Conservation (phyloP, 2,329 filamentous ascomycete genomes). For the Periconia digitata region DNA sequence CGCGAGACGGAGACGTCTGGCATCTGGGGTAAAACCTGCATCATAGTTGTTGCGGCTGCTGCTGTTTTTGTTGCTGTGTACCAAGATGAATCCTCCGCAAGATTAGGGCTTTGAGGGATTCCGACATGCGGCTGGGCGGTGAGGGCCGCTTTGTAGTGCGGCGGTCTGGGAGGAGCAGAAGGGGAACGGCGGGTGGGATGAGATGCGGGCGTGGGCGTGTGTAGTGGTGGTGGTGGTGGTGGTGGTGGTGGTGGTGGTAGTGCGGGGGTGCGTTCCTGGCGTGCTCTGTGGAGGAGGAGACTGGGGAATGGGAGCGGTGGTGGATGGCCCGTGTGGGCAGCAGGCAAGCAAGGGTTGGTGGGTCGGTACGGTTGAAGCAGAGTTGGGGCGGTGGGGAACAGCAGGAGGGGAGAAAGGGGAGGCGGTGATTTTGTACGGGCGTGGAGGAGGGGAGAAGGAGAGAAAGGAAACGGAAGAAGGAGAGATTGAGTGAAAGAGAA, state of each 20-base stretch:
- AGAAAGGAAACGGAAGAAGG: slow-evolving; percentile 1
- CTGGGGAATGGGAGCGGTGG: background rate
- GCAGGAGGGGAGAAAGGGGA: too few relatives aligned
- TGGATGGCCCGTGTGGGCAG: background rate
- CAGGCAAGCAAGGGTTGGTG: background rate
- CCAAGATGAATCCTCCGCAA: slow-evolving; percentile 29
- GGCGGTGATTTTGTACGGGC: too few relatives aligned
- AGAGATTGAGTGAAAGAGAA: background rate
- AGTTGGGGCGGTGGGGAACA: slow-evolving; percentile 15
- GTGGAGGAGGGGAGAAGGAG: too few relatives aligned
- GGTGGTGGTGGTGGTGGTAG: background rate
- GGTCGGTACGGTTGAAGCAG: slow-evolving; percentile 8
- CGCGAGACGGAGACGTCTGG: slow-evolving; percentile 47
- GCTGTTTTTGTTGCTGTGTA: too few relatives aligned
- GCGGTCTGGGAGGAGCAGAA: too few relatives aligned
- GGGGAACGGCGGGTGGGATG: too few relatives aligned
- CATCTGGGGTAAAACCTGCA: slow-evolving; percentile 47
- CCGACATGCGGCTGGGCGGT: slow-evolving; percentile 36
- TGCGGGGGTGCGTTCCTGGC: background rate
- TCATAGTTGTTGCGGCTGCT: slow-evolving; percentile 38
- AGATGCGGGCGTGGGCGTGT: background rate
- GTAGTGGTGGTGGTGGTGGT: background rate
- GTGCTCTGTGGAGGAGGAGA: background rate
- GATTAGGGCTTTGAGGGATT: slow-evolving; percentile 13
- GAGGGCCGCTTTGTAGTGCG: slow-evolving; percentile 7